Percentiles rank a stretch among this genome's conserved stretches.
phyloP scores from a whole-genome alignment of 306 rosid species.

The Rosa chinensis region DNA sequence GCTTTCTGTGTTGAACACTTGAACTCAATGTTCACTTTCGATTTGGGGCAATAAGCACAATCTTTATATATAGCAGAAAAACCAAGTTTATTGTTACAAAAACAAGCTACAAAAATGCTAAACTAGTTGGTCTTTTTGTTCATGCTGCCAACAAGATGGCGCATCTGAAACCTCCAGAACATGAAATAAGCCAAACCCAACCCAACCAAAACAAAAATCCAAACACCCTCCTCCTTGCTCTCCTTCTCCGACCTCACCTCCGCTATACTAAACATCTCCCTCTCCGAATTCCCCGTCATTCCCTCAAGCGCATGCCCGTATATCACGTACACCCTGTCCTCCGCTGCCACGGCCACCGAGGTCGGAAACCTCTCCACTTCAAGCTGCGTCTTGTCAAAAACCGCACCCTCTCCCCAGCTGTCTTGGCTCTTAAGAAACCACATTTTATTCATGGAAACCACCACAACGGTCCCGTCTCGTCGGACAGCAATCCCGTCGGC shows the following conservation, averaged over 20 bases:
- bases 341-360: constrained; percentile 42
- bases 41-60: not conserved
- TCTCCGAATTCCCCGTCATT: constrained; percentile 31
- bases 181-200: constrained; percentile 63
- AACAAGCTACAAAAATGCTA: not conserved
- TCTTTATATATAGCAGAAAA: not conserved
- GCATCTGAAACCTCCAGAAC: constrained; percentile 85
- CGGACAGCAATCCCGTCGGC: constrained; percentile 65
- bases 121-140: constrained; percentile 57
- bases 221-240: constrained; percentile 46
- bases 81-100: not conserved
- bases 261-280: constrained; percentile 64
- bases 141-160: constrained; percentile 44
- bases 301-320: constrained; percentile 58
- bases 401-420: constrained; percentile 58
- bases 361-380: constrained; percentile 58
- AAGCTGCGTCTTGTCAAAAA: constrained; percentile 65
- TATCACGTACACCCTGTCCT: constrained; percentile 59
- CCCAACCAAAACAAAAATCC: constrained; percentile 66
- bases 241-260: constrained; percentile 56
- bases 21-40: not conserved
- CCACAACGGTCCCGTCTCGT: constrained; percentile 70
- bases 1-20: not conserved
- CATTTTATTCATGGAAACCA: constrained; percentile 42
- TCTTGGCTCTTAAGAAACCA: constrained; percentile 74